Evolutionary conservation across 371 early-diverging fungal species (phyloP).

Genomic region (Parasitella parasitica): DNA sequence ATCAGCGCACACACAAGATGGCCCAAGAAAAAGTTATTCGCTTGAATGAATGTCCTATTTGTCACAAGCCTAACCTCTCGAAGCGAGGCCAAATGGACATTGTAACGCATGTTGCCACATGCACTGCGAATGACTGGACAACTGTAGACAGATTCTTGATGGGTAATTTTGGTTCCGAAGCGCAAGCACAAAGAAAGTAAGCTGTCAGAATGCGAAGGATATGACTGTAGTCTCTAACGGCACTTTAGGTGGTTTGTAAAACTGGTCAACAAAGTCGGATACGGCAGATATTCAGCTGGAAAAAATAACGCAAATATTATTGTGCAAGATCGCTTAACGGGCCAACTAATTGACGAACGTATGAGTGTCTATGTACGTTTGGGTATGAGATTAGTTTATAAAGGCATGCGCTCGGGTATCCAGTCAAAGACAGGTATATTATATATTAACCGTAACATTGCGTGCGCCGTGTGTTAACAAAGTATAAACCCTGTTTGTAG

Average conservation of each 20-base stretch:
- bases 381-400: constrained; percentile 82
- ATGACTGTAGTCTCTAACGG: too few species aligned
- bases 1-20: not conserved
- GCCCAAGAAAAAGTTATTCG: constrained; percentile 63
- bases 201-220: too few species aligned
- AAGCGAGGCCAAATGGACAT: constrained; percentile 70
- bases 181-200: constrained; percentile 67
- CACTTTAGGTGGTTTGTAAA: constrained; percentile 85
- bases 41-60: constrained; percentile 71
- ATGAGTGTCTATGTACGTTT: constrained; percentile 84
- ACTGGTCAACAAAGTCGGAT: constrained; percentile 72
- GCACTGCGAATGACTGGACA: constrained; percentile 65
- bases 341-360: constrained; percentile 77
- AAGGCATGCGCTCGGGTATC: constrained; percentile 51
- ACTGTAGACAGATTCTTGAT: constrained; percentile 67
- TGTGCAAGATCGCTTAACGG: constrained; percentile 73
- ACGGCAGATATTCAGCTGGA: constrained; percentile 72
- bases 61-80: constrained; percentile 60
- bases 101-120: constrained; percentile 78
- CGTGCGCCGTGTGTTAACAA: too few species aligned
- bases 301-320: constrained; percentile 78
- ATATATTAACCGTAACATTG: too few species aligned
- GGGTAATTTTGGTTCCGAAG: constrained; percentile 80
- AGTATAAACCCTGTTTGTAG: too few species aligned
- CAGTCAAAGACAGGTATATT: constrained; percentile 36